Conservation (phyloP, 331 rosid genomes). For the Phaseolus coccineus region DNA sequence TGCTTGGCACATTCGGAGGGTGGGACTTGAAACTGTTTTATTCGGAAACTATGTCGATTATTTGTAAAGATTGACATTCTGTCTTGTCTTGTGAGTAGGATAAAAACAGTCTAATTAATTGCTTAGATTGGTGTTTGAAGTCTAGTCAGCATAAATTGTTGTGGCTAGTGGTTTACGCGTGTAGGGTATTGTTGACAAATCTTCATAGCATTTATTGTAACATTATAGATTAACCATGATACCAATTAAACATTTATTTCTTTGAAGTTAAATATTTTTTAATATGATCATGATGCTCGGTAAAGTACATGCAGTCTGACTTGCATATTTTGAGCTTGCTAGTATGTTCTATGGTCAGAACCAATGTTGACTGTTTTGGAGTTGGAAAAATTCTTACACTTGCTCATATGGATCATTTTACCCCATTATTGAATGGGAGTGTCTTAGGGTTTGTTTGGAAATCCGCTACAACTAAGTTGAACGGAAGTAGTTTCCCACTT, state of each 20-base stretch:
- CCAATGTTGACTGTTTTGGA: conserved; percentile 18
- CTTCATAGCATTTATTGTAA: conserved; percentile 22
- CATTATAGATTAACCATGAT: conserved; percentile 12
- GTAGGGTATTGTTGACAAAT: conserved; percentile 1
- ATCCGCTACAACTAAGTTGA: neutral
- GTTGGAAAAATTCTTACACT: conserved; percentile 31
- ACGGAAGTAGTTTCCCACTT: neutral
- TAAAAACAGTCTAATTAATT: conserved; percentile 24
- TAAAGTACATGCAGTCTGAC: neutral
- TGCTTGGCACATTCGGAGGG: conserved; percentile 27
- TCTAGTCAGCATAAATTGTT: conserved; percentile 9
- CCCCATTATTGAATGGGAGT: neutral
- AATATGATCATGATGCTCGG: conserved; percentile 25
- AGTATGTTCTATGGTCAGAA: conserved; percentile 15
- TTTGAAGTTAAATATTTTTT: conserved; percentile 33
- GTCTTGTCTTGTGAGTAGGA: conserved; percentile 30
- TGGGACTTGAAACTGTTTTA: neutral
- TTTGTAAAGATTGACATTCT: conserved; percentile 19
- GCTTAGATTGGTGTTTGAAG: conserved; percentile 30
- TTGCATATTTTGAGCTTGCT: conserved; percentile 24
- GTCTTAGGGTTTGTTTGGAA: neutral
- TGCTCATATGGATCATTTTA: conserved; percentile 9
- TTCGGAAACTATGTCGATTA: neutral
- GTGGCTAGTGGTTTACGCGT: conserved; percentile 13
- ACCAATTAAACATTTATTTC: conserved; percentile 38